phyloP scores from a whole-genome alignment of 2,329 filamentous ascomycete species.

The Ascochyta koolunga region DNA sequence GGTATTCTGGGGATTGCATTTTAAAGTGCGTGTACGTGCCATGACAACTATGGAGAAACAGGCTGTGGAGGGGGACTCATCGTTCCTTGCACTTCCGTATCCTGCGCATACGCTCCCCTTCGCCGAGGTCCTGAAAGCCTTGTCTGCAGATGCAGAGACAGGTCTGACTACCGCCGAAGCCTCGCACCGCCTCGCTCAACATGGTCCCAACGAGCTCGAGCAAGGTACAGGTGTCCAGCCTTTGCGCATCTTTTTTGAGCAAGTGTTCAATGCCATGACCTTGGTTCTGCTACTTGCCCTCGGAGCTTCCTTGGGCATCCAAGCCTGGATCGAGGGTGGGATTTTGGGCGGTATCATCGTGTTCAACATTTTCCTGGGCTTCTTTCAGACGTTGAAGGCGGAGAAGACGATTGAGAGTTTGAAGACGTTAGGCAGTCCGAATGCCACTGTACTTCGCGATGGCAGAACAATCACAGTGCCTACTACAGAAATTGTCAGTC shows the following conservation, averaged over 20 bases:
- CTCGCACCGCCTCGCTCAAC: constrained; percentile 41
- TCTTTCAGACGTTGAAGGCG: constrained; percentile 53
- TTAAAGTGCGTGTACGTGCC: not conserved
- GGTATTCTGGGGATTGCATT: too few relatives aligned
- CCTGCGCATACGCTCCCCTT: not conserved
- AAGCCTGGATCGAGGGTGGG: constrained; percentile 55
- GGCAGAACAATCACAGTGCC: constrained; percentile 59
- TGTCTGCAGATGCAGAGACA: constrained; percentile 41
- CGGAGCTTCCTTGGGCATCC: constrained; percentile 53
- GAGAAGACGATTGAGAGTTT: constrained; percentile 56
- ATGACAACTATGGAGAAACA: not conserved
- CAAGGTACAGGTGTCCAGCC: constrained; percentile 72
- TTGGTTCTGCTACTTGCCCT: constrained; percentile 60
- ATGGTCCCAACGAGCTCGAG: constrained; percentile 73
- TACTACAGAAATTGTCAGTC: constrained; percentile 63
- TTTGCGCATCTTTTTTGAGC: constrained; percentile 74
- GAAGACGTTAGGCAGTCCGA: constrained; percentile 51
- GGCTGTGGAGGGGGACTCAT: not conserved
- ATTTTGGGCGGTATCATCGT: constrained; percentile 53
- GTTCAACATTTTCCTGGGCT: constrained; percentile 53
- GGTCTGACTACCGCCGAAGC: constrained; percentile 69
- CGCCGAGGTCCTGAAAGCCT: not conserved
- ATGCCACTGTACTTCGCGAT: constrained; percentile 56
- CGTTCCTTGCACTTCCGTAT: not conserved
- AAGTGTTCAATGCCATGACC: constrained; percentile 80